phyloP scores from a whole-genome alignment of 2,329 filamentous ascomycete genomes.

The Colletotrichum viniferum region DNA sequence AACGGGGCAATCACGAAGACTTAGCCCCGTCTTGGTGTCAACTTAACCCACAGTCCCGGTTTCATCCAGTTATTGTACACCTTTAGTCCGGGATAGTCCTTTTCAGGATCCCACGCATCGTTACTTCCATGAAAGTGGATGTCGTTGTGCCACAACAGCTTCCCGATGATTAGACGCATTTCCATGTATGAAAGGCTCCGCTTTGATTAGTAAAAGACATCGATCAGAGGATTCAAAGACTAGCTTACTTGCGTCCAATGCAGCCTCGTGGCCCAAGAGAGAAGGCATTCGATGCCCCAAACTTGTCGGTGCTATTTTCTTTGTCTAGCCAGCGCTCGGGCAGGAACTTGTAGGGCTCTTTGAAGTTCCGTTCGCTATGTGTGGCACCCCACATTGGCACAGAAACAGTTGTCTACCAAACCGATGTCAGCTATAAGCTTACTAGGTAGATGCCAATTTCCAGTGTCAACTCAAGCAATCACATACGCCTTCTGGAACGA shows the following conservation, averaged over 20 bases:
- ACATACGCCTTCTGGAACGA: background rate
- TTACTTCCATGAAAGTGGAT: background rate
- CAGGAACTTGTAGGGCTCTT: slow-evolving; percentile 38
- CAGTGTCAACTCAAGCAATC: too few species aligned
- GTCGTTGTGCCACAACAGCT: background rate
- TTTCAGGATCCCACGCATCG: background rate
- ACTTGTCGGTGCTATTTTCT: background rate
- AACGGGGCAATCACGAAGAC: background rate
- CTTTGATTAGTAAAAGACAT: background rate
- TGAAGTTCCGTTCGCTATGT: slow-evolving; percentile 24
- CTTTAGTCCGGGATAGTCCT: background rate
- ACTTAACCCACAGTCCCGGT: background rate
- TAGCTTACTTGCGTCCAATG: background rate
- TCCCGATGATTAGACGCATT: background rate
- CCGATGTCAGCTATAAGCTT: background rate
- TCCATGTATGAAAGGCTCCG: background rate
- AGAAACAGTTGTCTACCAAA: slow-evolving; percentile 1
- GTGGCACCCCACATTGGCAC: slow-evolving; percentile 10
- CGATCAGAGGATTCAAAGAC: background rate
- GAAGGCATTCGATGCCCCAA: background rate
- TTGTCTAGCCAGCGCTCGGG: background rate
- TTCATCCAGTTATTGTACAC: background rate
- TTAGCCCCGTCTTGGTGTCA: background rate
- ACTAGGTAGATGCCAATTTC: background rate
- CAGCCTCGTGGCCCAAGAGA: background rate